Evolutionary conservation across 345 rosid species (phyloP).

Genomic region (Rubroshorea leprosula): DNA sequence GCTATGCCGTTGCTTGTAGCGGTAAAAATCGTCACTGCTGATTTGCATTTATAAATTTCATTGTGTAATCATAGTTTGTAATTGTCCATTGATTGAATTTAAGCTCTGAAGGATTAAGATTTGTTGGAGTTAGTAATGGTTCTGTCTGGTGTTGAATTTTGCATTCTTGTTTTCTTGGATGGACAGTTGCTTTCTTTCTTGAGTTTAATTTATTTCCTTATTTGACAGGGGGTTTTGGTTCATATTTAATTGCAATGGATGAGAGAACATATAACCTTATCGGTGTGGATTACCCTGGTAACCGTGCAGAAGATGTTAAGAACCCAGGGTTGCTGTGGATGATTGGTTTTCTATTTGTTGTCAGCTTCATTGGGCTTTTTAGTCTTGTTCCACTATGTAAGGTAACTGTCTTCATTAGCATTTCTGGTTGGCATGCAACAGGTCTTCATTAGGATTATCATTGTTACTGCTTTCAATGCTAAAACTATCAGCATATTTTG

Average conservation of each 20-base stretch:
- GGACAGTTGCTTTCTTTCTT: too few relatives aligned
- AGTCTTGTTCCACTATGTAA: conserved; percentile 85
- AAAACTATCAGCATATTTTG: too few relatives aligned
- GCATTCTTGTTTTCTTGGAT: too few relatives aligned
- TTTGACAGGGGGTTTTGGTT: conserved; percentile 87
- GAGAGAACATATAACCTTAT: conserved; percentile 74
- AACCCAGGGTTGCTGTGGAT: conserved; percentile 92
- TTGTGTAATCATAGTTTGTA: neutral
- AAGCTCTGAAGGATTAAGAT: neutral
- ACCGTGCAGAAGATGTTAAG: conserved; percentile 58
- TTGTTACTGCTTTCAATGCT: too few relatives aligned
- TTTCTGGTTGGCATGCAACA: too few relatives aligned
- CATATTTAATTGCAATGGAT: conserved; percentile 85
- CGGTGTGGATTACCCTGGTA: conserved; percentile 82
- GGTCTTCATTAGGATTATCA: too few relatives aligned
- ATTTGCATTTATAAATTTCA: too few relatives aligned
- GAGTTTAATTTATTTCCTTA: too few relatives aligned
- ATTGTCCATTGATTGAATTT: too few relatives aligned
- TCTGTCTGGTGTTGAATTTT: neutral
- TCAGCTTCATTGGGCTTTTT: conserved; percentile 86
- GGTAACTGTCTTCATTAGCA: too few relatives aligned
- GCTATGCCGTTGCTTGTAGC: conserved; percentile 89
- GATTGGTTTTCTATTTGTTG: conserved; percentile 80
- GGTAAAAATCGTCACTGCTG: conserved; percentile 28
- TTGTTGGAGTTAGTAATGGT: neutral